Evolutionary conservation across 2,329 filamentous ascomycete genomes (phyloP).

Genomic region (Aspergillus sp.): DNA sequence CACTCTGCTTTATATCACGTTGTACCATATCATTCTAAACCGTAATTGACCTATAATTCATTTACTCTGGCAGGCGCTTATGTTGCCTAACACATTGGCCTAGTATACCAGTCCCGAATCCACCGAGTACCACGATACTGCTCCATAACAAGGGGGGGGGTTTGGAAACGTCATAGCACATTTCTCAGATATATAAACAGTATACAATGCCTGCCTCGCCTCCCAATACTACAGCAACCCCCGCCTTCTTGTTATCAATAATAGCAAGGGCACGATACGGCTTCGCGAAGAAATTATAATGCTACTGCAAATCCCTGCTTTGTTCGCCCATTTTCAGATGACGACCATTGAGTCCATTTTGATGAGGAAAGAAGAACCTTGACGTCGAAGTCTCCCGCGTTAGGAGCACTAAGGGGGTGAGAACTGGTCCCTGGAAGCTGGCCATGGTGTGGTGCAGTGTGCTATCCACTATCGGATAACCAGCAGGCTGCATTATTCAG

Average conservation of each 20-base stretch:
- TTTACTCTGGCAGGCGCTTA: no score
- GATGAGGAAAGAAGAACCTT: constrained; percentile 19
- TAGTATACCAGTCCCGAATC: constrained; percentile 32
- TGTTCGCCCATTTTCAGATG: no score
- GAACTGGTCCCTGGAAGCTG: no score
- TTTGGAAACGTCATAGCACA: constrained; percentile 30
- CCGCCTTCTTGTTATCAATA: constrained; percentile 35
- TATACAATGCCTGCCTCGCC: constrained; percentile 20
- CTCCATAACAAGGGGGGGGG: constrained; percentile 33
- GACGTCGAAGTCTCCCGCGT: constrained; percentile 17
- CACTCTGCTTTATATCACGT: no score
- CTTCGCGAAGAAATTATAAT: constrained; percentile 26
- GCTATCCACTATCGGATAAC: no score
- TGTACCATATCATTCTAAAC: no score
- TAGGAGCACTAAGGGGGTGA: constrained; percentile 13
- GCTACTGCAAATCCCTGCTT: constrained; percentile 37
- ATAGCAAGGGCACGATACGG: constrained; percentile 26
- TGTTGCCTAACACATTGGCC: constrained; percentile 11
- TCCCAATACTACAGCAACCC: constrained; percentile 36
- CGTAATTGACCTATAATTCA: no score
- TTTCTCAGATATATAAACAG: constrained; percentile 16
- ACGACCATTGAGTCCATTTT: no score
- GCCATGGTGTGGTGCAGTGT: no score
- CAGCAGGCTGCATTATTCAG: no score
- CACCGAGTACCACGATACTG: constrained; percentile 27